Evolutionary conservation across 306 rosid genomes (phyloP).

Genomic region (Sophora flavescens): DNA sequence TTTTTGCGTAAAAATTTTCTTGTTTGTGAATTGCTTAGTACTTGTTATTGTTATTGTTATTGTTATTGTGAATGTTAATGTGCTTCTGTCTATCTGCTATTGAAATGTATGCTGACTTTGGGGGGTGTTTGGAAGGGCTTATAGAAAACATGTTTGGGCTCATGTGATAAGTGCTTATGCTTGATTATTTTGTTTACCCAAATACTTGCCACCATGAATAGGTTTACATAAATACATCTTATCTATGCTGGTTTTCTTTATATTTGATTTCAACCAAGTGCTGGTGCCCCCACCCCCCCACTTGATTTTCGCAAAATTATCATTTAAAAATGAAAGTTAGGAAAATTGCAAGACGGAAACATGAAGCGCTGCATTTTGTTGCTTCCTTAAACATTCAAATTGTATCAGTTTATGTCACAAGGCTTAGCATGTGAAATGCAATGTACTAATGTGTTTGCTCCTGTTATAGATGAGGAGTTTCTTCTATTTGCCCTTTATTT

Average conservation of each 20-base stretch:
- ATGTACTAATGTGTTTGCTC: neutral
- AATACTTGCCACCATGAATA: neutral
- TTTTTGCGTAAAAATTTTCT: neutral
- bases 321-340: slow-evolving; percentile 11
- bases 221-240: neutral
- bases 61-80: neutral
- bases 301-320: neutral
- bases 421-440: slow-evolving; percentile 2
- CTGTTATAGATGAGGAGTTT: neutral
- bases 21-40: slow-evolving; percentile 8
- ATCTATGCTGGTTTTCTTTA: slow-evolving; percentile 1
- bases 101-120: neutral
- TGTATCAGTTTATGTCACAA: neutral
- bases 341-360: neutral
- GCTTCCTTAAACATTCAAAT: neutral
- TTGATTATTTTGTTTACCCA: too few relatives aligned
- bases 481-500: slow-evolving; percentile 3
- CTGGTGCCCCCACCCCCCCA: neutral
- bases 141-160: too few relatives aligned
- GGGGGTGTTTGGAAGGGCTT: too few relatives aligned
- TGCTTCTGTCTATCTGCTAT: neutral
- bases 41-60: too few relatives aligned
- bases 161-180: too few relatives aligned
- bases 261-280: slow-evolving; percentile 4
- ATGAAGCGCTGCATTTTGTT: neutral